Conservation (phyloP, 2,329 filamentous ascomycete species). For the Botrytis porri region DNA sequence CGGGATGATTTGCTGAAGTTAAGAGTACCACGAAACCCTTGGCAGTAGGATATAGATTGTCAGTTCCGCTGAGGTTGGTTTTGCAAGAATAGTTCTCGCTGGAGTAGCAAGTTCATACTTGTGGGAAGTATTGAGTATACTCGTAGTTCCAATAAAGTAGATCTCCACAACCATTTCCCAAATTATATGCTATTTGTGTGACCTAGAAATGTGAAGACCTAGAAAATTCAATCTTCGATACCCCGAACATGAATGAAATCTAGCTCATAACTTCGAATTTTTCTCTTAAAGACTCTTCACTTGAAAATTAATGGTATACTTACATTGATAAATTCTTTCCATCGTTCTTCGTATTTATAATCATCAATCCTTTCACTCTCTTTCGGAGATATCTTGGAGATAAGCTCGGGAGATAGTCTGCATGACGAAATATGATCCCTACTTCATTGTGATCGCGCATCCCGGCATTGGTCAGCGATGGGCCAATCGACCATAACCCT, state of each 20-base stretch:
- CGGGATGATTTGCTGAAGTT: not conserved
- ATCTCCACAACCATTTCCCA: not conserved
- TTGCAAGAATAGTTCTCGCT: not conserved
- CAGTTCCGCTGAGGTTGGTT: not conserved
- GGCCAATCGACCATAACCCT: not conserved
- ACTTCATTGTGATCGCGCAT: not conserved
- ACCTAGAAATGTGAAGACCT: not conserved
- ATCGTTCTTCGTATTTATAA: not conserved
- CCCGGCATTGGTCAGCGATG: constrained; percentile 16
- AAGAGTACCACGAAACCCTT: not conserved
- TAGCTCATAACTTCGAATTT: not conserved
- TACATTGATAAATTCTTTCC: not conserved
- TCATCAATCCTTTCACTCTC: no score
- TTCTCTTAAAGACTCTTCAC: not conserved
- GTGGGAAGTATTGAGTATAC: not conserved
- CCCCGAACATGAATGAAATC: not conserved
- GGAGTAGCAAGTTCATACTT: not conserved
- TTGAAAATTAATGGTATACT: not conserved
- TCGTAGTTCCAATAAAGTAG: not conserved
- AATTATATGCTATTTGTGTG: not conserved
- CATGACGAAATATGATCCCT: constrained; percentile 14
- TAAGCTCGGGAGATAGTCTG: constrained; percentile 2
- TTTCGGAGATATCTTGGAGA: constrained; percentile 17
- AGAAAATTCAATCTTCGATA: not conserved
- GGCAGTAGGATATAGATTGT: not conserved